Evolutionary conservation across 371 early-diverging fungal species (phyloP), one percentile per base, ranked within the genome.

Genomic region (Mucor mucedo): DNA sequence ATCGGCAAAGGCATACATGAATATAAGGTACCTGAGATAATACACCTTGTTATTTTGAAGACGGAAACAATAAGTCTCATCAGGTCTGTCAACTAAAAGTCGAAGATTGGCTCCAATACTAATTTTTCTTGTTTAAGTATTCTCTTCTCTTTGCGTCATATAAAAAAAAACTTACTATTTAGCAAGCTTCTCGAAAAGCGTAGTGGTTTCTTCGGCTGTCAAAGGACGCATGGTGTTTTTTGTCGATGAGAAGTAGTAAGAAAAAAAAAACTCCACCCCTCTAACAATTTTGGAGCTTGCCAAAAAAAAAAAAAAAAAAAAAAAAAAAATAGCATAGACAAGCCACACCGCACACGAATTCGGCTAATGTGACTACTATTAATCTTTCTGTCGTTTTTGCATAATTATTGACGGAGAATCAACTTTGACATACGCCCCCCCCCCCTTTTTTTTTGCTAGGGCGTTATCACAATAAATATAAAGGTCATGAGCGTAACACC

Each of bases 41-140:
- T 95, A 98, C 10, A 96, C 96, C 52, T 93, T 84, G 72, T 97
- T 92, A 48, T 92, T 88, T 67, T 97, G 97, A 49, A 97, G 81
- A 63, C 98, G 88, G 84, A 98, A 97, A 79, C 95, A 96, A 72
- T 95, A 93, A 10, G 93, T 90, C 70, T 96, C 97, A 76, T 98
- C 98, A 27, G 91, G 88, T 44, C 98, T 86, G 76, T 97, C 96
- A 60, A 98, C 92, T 56, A 98, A 78, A 60, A 93, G 94, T n/a
- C 89, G 87, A 69, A 98, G 94, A 76, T 98, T 98, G 58, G 91
- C 84, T 64, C 97, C 98, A 69, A 98, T 94, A 71, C 96, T 95
- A 76, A 11, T 27, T 44, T 9, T 6, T 30, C 5, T 30, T 29
- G 13, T 32, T 16, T 8, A 40, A 6, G 35, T 6, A 8, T n/a